Percentiles rank a stretch among this genome's conserved stretches.
Evolutionary conservation across 441 rosid species (phyloP).

Genomic region (Hypseocharis bilobata): DNA sequence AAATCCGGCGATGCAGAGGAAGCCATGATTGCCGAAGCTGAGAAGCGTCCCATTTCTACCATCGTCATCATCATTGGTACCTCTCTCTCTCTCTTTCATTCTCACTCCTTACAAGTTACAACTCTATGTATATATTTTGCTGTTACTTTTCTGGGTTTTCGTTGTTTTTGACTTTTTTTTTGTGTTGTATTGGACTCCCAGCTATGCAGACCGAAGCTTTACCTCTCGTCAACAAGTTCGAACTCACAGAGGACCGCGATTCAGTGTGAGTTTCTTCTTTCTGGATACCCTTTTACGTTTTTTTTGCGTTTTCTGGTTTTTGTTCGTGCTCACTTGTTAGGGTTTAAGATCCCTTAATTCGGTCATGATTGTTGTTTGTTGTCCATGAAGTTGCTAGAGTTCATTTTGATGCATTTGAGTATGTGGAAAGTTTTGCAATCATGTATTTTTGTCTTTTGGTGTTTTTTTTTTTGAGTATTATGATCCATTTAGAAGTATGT

Average conservation of each 20-base stretch:
- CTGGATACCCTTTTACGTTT: too few species aligned
- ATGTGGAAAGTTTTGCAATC: neutral
- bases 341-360: neutral
- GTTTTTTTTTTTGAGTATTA: neutral
- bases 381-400: neutral
- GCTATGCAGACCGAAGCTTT: constrained; percentile 87
- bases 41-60: constrained; percentile 41
- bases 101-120: neutral
- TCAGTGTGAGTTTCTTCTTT: constrained; percentile 39
- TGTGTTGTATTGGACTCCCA: constrained; percentile 15
- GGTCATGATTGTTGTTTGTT: constrained; percentile 2
- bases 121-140: too few species aligned
- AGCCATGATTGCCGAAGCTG: constrained; percentile 26
- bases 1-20: constrained; percentile 32
- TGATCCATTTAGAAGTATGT: neutral
- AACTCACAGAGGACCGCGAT: constrained; percentile 43
- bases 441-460: neutral
- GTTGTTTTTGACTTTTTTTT: neutral
- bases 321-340: too few species aligned
- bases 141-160: too few species aligned
- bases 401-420: neutral
- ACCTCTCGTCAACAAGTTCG: constrained; percentile 60
- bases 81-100: neutral
- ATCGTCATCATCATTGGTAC: constrained; percentile 66
- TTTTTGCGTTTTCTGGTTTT: too few species aligned